Evolutionary conservation across 2,329 filamentous ascomycete genomes (phyloP), one percentile per base, ranked within the genome.

Genomic region (Verticillium longisporum): DNA sequence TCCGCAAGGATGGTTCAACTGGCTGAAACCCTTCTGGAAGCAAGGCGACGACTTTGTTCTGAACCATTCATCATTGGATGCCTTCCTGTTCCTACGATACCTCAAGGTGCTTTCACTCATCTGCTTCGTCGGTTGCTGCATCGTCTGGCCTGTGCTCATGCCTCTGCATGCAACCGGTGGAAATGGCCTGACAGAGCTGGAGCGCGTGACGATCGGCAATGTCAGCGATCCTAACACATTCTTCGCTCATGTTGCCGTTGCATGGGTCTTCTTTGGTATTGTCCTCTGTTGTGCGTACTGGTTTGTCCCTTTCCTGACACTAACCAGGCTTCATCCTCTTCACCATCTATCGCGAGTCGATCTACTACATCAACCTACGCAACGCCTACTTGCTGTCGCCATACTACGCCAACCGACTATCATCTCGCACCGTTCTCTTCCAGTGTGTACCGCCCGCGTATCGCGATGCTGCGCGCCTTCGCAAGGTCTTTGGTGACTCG

Each of bases 361-460:
- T 99, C 68, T 98, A 89, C 82, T 96, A 92, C 74, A 91, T 97
- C 78, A 96, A 96, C 69, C 77, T 98, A 59, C 90, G 94, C 65
- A 95, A 98, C 76, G 94, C 94, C 1, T 98, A 96, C 77, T 85
- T 93, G n/a, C 81, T 96, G 61, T 91, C 92, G 2, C 92, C 91
- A 1, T 80, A 90, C 58, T 94, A 96, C 70, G 85, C 92, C 33
- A 89, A 88, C 66, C 89, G 93, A 18, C 86, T 98, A 53, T 97
- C 94, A 0, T 92, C 93, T 0, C 86, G 92, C 33, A 97, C 93
- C 1, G 92, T 98, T 6, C 84, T 99, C 15, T 96, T 97, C 74
- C 90, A 92, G 1, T 89, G 90, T 1, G 91, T 97, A 1, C 93
- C 94, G 0, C 78, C 85, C 38, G 83, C 89, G 4, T 95, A 93